A percentile compares a stretch with the other conserved stretches of the same genome.
Conservation (phyloP, 179 eudicot genomes). For the Heliamphora pulchella region DNA sequence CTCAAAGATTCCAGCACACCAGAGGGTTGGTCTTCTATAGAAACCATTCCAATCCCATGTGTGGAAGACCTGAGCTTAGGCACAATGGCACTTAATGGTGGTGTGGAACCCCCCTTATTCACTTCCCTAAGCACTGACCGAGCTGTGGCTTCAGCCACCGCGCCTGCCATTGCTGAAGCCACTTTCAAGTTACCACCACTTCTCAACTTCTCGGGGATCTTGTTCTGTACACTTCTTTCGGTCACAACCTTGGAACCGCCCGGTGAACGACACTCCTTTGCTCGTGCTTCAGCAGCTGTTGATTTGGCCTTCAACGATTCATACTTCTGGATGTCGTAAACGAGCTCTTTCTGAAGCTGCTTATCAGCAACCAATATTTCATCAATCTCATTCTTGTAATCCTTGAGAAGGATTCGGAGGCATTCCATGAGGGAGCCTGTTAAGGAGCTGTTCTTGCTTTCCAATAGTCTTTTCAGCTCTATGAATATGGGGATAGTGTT, state of each 20-base stretch:
- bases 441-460: conserved; percentile 82
- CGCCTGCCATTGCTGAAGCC: conserved; percentile 71
- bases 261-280: conserved; percentile 38
- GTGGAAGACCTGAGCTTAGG: conserved; percentile 58
- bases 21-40: conserved; percentile 32
- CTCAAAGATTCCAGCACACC: conserved; percentile 64
- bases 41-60: conserved; percentile 8
- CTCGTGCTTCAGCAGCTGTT: conserved; percentile 48
- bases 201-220: conserved; percentile 26
- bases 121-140: conserved; percentile 77
- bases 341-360: conserved; percentile 85
- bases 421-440: conserved; percentile 95
- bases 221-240: conserved; percentile 15
- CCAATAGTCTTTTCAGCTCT: conserved; percentile 72
- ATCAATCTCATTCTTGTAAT: conserved; percentile 93
- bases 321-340: conserved; percentile 81
- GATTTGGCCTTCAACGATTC: conserved; percentile 54
- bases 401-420: conserved; percentile 81
- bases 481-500: conserved; percentile 90
- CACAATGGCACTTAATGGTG: conserved; percentile 62
- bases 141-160: conserved; percentile 53
- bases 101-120: conserved; percentile 43
- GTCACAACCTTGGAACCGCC: conserved; percentile 15
- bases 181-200: conserved; percentile 34
- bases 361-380: conserved; percentile 82